Conservation (phyloP, 345 rosid species). For the Rhizophora apiculata region DNA sequence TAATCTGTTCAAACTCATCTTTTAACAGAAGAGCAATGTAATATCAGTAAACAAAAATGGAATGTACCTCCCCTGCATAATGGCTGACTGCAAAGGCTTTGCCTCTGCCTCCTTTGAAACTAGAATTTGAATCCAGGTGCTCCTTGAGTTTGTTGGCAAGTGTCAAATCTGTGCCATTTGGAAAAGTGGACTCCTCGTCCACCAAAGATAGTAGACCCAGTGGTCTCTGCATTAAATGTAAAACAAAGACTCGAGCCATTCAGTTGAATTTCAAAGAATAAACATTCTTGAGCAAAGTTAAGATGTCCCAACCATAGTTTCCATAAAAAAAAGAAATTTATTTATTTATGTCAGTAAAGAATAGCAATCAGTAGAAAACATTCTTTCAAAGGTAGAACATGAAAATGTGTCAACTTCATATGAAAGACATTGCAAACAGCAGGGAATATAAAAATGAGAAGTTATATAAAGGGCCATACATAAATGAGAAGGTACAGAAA, state of each 20-base stretch:
- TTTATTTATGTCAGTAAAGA: neutral
- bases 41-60: neutral
- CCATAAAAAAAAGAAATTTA: neutral
- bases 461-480: neutral
- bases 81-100: conserved; percentile 79
- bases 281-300: neutral
- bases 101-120: conserved; percentile 77
- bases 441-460: neutral
- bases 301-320: neutral
- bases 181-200: conserved; percentile 96
- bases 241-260: neutral
- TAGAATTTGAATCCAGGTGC: conserved; percentile 69
- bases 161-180: conserved; percentile 92
- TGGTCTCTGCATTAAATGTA: conserved; percentile 66
- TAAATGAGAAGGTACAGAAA: neutral
- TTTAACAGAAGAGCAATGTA: neutral
- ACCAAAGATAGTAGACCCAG: conserved; percentile 83
- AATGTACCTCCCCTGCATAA: conserved; percentile 93
- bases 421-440: neutral
- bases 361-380: neutral
- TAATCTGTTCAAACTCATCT: neutral
- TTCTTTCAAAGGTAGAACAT: neutral
- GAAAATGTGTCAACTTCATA: neutral
- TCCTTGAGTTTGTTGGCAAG: conserved; percentile 92
- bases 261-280: neutral